Evolutionary conservation across 208 protist genomes (phyloP).

Genomic region (Porcisia hertigi): DNA sequence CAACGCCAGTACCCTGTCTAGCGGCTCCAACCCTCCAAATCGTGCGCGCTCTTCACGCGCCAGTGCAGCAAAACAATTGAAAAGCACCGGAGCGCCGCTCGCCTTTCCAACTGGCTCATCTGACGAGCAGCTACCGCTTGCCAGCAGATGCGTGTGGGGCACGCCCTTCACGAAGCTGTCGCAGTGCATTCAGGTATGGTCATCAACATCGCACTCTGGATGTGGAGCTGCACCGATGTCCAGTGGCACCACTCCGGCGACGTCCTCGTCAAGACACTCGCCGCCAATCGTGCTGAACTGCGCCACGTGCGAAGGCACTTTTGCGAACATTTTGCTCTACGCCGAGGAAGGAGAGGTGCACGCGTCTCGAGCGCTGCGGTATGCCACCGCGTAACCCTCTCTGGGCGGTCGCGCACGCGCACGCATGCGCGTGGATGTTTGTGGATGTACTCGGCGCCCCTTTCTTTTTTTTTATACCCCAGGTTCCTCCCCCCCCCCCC

Average conservation of each 20-base stretch:
- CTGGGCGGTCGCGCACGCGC: background rate
- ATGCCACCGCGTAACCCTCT: constrained; percentile 5
- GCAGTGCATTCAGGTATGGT: constrained; percentile 24
- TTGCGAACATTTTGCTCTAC: constrained; percentile 49
- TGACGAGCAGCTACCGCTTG: background rate
- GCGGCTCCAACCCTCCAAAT: background rate
- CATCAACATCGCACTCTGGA: background rate
- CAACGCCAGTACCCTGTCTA: background rate
- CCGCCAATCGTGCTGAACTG: constrained; percentile 44
- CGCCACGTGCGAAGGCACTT: constrained; percentile 67
- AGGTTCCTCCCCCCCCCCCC: background rate
- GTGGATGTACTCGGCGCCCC: background rate
- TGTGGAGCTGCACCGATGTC: too few relatives aligned
- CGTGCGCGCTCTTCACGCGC: background rate
- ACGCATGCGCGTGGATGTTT: background rate
- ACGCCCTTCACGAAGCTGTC: constrained; percentile 12
- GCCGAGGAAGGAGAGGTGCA: constrained; percentile 27
- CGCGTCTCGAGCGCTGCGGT: constrained; percentile 16
- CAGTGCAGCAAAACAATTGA: background rate
- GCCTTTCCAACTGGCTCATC: background rate
- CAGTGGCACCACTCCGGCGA: background rate
- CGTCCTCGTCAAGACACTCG: background rate
- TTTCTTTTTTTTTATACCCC: too few relatives aligned
- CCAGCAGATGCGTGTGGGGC: constrained; percentile 11
- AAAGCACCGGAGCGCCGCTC: background rate